A percentile compares a stretch with the other conserved stretches of the same genome.
phyloP scores from a whole-genome alignment of 805 yeast species.

The Cyberlindnera maritima region DNA sequence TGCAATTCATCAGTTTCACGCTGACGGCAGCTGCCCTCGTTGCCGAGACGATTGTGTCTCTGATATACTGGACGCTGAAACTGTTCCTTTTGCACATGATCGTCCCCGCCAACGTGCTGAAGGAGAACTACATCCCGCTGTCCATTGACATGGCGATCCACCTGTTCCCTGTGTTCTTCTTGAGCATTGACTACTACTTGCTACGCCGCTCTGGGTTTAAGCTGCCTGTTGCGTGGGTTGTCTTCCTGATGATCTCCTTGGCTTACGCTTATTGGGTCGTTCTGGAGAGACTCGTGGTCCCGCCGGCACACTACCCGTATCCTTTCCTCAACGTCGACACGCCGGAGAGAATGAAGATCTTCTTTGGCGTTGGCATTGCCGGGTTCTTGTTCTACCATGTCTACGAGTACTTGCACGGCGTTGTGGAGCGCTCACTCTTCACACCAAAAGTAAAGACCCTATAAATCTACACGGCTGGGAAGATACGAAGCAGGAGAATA shows the following conservation, averaged over 20 bases:
- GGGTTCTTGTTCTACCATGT: conserved; percentile 33
- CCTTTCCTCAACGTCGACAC: conserved; percentile 59
- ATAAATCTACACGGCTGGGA: background rate
- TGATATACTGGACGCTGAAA: conserved; percentile 68
- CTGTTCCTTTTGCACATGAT: conserved; percentile 50
- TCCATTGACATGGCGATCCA: conserved; percentile 57
- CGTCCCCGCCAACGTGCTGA: conserved; percentile 30
- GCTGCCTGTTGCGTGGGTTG: conserved; percentile 36
- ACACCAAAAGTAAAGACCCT: conserved; percentile 6
- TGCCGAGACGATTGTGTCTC: conserved; percentile 57
- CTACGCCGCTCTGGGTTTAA: conserved; percentile 46
- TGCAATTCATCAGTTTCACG: conserved; percentile 6
- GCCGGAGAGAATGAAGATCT: conserved; percentile 44
- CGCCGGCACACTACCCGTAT: conserved; percentile 57
- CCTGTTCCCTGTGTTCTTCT: conserved; percentile 52
- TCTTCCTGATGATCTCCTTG: conserved; percentile 36
- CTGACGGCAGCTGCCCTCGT: conserved; percentile 51
- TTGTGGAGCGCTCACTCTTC: conserved; percentile 8
- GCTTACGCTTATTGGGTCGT: conserved; percentile 52
- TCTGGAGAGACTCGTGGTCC: conserved; percentile 46
- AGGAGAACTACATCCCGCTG: conserved; percentile 41
- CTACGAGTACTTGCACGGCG: conserved; percentile 30
- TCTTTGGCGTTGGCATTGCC: conserved; percentile 40
- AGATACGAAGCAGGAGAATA: too few species aligned
- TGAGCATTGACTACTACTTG: conserved; percentile 52